phyloP scores from a whole-genome alignment of 768 basidiomycete species.

The Boletus reticulatus region DNA sequence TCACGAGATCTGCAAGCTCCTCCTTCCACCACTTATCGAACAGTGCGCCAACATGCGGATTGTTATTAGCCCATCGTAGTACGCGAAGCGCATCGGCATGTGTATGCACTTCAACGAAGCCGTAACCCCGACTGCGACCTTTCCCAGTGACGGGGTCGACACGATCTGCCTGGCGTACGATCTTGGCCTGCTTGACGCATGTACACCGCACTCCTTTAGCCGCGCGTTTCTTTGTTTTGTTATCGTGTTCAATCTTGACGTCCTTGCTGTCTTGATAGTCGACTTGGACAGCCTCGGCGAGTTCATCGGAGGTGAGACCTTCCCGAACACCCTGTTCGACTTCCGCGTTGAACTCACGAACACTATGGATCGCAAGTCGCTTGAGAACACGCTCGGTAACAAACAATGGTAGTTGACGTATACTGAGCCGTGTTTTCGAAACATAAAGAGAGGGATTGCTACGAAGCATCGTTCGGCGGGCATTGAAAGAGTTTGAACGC shows the following conservation, averaged over 20 bases:
- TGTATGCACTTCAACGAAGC: constrained; percentile 85
- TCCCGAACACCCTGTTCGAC: constrained; percentile 59
- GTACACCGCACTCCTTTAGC: constrained; percentile 34
- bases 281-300: constrained; percentile 41
- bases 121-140: constrained; percentile 90
- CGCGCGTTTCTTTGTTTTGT: constrained; percentile 25
- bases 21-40: constrained; percentile 86
- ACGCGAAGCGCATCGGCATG: constrained; percentile 92
- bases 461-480: constrained; percentile 77
- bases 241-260: constrained; percentile 20
- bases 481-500: constrained; percentile 81
- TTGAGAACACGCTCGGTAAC: constrained; percentile 89
- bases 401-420: constrained; percentile 90
- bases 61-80: constrained; percentile 93
- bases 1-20: constrained; percentile 60
- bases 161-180: constrained; percentile 87
- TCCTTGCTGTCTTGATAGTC: constrained; percentile 27
- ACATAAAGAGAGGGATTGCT: constrained; percentile 94
- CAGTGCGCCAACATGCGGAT: constrained; percentile 58
- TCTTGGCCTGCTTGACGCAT: constrained; percentile 85
- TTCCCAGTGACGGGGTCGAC: constrained; percentile 85
- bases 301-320: constrained; percentile 72
- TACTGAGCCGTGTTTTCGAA: constrained; percentile 89
- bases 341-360: constrained; percentile 77
- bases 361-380: constrained; percentile 79